Base-by-base conservation (phyloP, 116 monocot species). In the Thalassia testudinum region DNA sequence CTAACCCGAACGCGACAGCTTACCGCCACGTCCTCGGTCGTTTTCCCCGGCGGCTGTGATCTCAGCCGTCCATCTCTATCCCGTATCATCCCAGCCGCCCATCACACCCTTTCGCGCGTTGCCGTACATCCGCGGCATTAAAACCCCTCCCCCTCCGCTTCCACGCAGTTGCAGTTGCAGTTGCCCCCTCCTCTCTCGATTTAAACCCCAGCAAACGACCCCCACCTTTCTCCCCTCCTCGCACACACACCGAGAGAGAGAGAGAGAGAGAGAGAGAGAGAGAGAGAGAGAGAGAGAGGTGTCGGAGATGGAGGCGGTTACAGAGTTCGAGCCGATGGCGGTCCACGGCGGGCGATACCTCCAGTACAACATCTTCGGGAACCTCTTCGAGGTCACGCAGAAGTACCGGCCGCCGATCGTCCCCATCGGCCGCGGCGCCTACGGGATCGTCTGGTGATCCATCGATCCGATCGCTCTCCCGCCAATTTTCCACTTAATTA, bases 331-430 rank as follows among this genome's bases (percentile, higher is more conserved):
- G 18, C 24, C 50, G 20, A 19, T 26, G n/a, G 56, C 60, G 38
- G 53, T 52, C 14, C 75, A 72, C 62, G 72, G 64, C 10, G 75
- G 69, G 0, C 49, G 56, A 23, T 81, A 54, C 65, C 37, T 81
- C 18, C 68, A 66, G 62, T 75, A 75, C 69, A 69, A 75, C 49
- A 66, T 81, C 52, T 75, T 72, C 37, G 75, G 72, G 10, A 72
- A 68, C 24, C 13, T 58, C 16, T 75, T 81, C 45, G 80, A 81
- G 53, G 65, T 75, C 34, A 59, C 80, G 16, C 49, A 65, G 43
- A 81, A 81, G 58, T 81, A 81, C 65, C 65, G 42, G 40, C 72
- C 75, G 3, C 80, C 80, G 5, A 62, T 81, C 55, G 65, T 72
- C 65, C 80, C 75, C 4, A 66, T 81, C 43, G 72, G 80, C 21